These are phyloP conservation scores for Paraphoma chrysanthemicola DNA, from an alignment of 2,329 filamentous ascomycete species.

Conservation along the genomic window DNA sequence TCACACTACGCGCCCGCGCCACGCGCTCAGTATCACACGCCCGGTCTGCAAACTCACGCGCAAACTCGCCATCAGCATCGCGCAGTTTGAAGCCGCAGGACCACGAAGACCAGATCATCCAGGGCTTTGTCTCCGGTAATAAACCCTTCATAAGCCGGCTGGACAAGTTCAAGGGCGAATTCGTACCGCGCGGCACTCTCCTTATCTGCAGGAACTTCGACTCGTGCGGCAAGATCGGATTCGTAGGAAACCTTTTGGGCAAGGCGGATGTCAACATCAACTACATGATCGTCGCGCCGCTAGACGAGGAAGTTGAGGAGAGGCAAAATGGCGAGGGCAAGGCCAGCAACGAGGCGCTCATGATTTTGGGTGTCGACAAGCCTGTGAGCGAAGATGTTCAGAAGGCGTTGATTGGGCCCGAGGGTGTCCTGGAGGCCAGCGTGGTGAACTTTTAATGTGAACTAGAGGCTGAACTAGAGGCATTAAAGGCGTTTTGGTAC, in stretches of 20 bases:
- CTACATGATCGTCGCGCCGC: constrained; percentile 76
- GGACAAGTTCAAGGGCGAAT: constrained; percentile 75
- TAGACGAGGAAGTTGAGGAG: constrained; percentile 53
- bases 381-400: constrained; percentile 65
- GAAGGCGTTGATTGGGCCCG: constrained; percentile 55
- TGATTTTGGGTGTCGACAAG: constrained; percentile 79
- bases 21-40: constrained; percentile 45
- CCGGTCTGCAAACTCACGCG: constrained; percentile 26
- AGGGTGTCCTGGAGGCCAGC: constrained; percentile 61
- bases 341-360: constrained; percentile 71
- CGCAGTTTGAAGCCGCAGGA: constrained; percentile 13
- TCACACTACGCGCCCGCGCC: constrained; percentile 69
- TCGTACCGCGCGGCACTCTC: constrained; percentile 74
- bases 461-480: background rate
- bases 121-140: constrained; percentile 71
- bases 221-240: constrained; percentile 81
- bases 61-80: constrained; percentile 36
- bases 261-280: constrained; percentile 76
- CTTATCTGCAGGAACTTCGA: constrained; percentile 85
- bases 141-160: constrained; percentile 74
- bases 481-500: background rate
- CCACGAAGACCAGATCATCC: constrained; percentile 60
- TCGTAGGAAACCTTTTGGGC: constrained; percentile 75
- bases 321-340: constrained; percentile 25
- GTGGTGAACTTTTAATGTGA: constrained; percentile 52